A percentile compares a stretch with the other conserved stretches of the same genome.
Evolutionary conservation across 768 basidiomycete species (phyloP).

Genomic region (Boletus speciosus): DNA sequence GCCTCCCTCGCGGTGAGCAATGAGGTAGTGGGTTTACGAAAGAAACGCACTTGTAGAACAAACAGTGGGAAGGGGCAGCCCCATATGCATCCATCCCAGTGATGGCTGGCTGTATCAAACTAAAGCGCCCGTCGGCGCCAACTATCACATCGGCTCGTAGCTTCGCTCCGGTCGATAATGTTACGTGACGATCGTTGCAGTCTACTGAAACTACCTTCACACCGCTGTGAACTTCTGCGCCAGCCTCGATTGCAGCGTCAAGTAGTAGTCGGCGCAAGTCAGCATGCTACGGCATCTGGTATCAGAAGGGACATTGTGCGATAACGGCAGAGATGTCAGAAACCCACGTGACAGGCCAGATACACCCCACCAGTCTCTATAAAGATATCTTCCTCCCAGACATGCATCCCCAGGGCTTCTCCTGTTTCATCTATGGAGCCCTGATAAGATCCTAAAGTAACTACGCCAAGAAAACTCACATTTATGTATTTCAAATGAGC

Average conservation of each 20-base stretch:
- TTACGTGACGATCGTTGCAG: conserved; percentile 33
- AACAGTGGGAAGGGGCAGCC: conserved; percentile 22
- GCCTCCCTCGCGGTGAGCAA: background rate
- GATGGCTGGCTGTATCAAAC: conserved; percentile 37
- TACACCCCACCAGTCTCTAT: conserved; percentile 48
- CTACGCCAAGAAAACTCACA: conserved; percentile 19
- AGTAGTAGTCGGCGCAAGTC: conserved; percentile 49
- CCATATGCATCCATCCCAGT: conserved; percentile 31
- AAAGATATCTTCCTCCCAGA: conserved; percentile 47
- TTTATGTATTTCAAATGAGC: conserved; percentile 23
- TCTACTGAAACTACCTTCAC: conserved; percentile 37
- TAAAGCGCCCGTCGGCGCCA: conserved; percentile 56
- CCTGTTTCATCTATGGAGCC: conserved; percentile 41
- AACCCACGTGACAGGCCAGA: conserved; percentile 45
- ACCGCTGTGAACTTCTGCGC: conserved; percentile 46
- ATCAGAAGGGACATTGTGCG: background rate
- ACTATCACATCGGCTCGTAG: conserved; percentile 52
- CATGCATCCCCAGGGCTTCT: conserved; percentile 41
- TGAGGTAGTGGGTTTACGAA: background rate
- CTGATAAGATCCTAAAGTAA: background rate
- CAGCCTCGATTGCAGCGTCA: conserved; percentile 43
- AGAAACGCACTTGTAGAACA: conserved; percentile 44
- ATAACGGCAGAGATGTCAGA: background rate
- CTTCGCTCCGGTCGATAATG: conserved; percentile 39
- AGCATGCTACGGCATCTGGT: conserved; percentile 39